Percentiles rank a stretch among this genome's conserved stretches.
Evolutionary conservation across 2,329 filamentous ascomycete species (phyloP).

Genomic region (Arthrobotrys pseudoclavata): DNA sequence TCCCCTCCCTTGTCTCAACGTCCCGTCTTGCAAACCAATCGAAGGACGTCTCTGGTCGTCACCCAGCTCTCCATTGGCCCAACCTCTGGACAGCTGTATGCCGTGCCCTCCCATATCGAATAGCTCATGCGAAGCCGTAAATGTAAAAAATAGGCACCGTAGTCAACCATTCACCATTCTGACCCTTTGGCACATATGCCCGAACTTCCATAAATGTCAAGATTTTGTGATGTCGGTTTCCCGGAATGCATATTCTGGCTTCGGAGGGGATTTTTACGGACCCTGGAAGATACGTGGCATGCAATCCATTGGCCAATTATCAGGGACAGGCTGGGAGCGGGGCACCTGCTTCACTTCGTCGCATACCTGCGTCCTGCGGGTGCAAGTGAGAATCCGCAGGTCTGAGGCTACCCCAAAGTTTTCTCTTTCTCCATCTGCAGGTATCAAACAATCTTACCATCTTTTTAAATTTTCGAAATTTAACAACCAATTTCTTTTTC

Average conservation of each 20-base stretch:
- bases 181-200: background rate
- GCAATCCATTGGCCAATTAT: constrained; percentile 40
- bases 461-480: background rate
- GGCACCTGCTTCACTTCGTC: background rate
- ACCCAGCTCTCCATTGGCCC: constrained; percentile 7
- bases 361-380: background rate
- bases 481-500: background rate
- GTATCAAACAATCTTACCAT: constrained; percentile 7
- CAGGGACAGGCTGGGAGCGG: constrained; percentile 20
- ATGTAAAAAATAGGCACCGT: constrained; percentile 2
- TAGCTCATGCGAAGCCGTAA: constrained; percentile 37
- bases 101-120: constrained; percentile 34
- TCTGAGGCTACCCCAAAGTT: background rate
- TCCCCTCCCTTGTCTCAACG: constrained; percentile 41
- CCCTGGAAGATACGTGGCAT: constrained; percentile 53
- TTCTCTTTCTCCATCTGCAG: background rate
- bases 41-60: constrained; percentile 12
- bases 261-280: constrained; percentile 25
- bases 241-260: constrained; percentile 12
- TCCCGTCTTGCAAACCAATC: constrained; percentile 35
- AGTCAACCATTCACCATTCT: background rate
- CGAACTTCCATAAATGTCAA: background rate
- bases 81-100: constrained; percentile 16
- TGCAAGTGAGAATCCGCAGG: constrained; percentile 1
- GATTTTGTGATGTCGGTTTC: constrained; percentile 10